phyloP scores from a whole-genome alignment of 768 basidiomycete genomes.

The Neoboletus subvelutipes region DNA sequence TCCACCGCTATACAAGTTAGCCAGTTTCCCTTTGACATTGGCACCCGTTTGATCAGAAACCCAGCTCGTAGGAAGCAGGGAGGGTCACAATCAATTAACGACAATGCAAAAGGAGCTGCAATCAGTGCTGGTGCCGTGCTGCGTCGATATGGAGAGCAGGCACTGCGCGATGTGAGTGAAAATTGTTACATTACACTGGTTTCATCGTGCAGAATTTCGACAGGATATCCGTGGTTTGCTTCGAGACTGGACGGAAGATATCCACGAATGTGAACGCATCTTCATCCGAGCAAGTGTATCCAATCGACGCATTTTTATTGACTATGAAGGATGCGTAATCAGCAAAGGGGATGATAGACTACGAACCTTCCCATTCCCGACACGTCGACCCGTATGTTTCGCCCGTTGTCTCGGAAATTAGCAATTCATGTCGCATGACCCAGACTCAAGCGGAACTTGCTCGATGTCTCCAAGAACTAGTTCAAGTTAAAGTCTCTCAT shows the following conservation, averaged over 20 bases:
- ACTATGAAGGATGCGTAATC: slow-evolving; percentile 80
- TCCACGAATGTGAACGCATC: slow-evolving; percentile 82
- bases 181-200: neutral
- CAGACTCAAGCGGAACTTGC: slow-evolving; percentile 89
- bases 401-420: neutral
- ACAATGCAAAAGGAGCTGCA: slow-evolving; percentile 89
- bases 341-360: slow-evolving; percentile 79
- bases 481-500: slow-evolving; percentile 80
- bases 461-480: slow-evolving; percentile 85
- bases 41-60: slow-evolving; percentile 8
- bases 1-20: slow-evolving; percentile 97
- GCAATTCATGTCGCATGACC: neutral
- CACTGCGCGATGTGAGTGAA: slow-evolving; percentile 76
- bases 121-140: slow-evolving; percentile 93
- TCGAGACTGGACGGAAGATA: slow-evolving; percentile 83
- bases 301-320: slow-evolving; percentile 86
- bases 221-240: slow-evolving; percentile 89
- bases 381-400: slow-evolving; percentile 78
- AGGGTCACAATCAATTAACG: slow-evolving; percentile 89
- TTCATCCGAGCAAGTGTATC: slow-evolving; percentile 89
- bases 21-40: slow-evolving; percentile 10
- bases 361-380: slow-evolving; percentile 93
- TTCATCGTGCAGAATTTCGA: neutral
- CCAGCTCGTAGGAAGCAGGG: slow-evolving; percentile 96
- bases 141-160: slow-evolving; percentile 93